A percentile compares a stretch with the other conserved stretches of the same genome.
Evolutionary conservation across 2,329 filamentous ascomycete species (phyloP).

Genomic region (Trichoderma simmonsii): DNA sequence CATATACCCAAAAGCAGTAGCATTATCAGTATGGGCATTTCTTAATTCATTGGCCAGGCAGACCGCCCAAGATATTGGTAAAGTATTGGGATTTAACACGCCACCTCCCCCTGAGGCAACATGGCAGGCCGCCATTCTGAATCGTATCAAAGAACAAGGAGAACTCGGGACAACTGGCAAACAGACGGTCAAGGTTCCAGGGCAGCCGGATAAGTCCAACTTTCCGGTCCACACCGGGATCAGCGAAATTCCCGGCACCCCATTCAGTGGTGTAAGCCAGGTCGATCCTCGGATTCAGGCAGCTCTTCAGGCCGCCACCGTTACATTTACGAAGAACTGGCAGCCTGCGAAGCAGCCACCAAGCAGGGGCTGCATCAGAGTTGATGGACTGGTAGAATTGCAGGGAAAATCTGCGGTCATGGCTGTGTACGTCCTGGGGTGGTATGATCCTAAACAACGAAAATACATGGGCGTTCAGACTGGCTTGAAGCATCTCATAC

Average conservation of each 20-base stretch:
- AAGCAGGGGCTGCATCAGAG: slow-evolving; percentile 48
- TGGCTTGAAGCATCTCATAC: slow-evolving; percentile 42
- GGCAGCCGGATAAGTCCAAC: slow-evolving; percentile 27
- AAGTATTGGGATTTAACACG: slow-evolving; percentile 43
- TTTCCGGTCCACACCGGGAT: slow-evolving; percentile 26
- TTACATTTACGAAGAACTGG: slow-evolving; percentile 46
- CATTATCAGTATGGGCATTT: slow-evolving; percentile 52
- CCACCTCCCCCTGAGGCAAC: slow-evolving; percentile 27
- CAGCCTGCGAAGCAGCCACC: slow-evolving; percentile 41
- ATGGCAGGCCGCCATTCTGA: slow-evolving; percentile 33
- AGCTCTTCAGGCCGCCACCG: slow-evolving; percentile 33
- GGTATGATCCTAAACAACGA: slow-evolving; percentile 55
- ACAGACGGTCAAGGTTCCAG: slow-evolving; percentile 26
- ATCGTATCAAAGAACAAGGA: slow-evolving; percentile 28
- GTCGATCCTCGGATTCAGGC: slow-evolving; percentile 36
- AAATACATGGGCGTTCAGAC: slow-evolving; percentile 43
- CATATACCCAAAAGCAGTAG: slow-evolving; percentile 53
- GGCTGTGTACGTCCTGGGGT: slow-evolving; percentile 50
- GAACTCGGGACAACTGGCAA: slow-evolving; percentile 24
- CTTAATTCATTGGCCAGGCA: slow-evolving; percentile 46
- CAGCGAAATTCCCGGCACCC: slow-evolving; percentile 27
- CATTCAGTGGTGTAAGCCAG: slow-evolving; percentile 30
- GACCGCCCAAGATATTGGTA: slow-evolving; percentile 42
- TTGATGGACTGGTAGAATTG: slow-evolving; percentile 55
- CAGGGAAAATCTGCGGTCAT: slow-evolving; percentile 45